Evolutionary conservation across 2,329 filamentous ascomycete genomes (phyloP).

Genomic region (Cladosporium sp.): DNA sequence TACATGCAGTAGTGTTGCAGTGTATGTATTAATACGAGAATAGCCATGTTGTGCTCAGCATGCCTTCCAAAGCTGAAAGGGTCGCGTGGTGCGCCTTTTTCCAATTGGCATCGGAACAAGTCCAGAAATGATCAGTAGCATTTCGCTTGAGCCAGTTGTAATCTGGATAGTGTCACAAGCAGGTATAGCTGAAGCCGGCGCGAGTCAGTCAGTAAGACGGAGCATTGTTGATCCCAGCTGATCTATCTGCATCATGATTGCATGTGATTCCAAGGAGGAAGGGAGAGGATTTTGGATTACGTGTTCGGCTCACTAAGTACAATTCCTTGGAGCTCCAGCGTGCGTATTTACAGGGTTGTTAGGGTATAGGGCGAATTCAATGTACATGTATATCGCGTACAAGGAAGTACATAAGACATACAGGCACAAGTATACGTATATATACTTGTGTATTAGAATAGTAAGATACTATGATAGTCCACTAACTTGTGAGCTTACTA

Average conservation of each 20-base stretch:
- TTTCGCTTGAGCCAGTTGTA: neutral
- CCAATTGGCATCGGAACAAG: neutral
- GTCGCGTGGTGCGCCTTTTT: neutral
- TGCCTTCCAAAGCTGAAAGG: neutral
- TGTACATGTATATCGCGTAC: too few species aligned
- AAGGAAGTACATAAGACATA: too few species aligned
- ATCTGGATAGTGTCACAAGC: neutral
- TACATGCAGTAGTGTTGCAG: neutral
- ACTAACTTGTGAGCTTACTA: too few species aligned
- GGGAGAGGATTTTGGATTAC: neutral
- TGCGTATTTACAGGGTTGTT: neutral
- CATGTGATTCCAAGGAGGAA: neutral
- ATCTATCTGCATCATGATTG: too few species aligned
- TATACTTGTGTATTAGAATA: too few species aligned
- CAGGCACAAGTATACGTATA: neutral
- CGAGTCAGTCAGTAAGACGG: neutral
- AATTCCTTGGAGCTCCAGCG: neutral
- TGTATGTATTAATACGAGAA: neutral
- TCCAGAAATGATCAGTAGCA: neutral
- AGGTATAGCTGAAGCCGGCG: neutral
- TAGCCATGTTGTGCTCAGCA: neutral
- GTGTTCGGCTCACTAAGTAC: neutral
- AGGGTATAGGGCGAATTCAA: neutral
- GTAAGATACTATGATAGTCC: too few species aligned
- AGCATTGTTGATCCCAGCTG: neutral